Evolutionary conservation across 2,329 filamentous ascomycete species (phyloP).

Genomic region (Nannizziopsis arthrosporioides): DNA sequence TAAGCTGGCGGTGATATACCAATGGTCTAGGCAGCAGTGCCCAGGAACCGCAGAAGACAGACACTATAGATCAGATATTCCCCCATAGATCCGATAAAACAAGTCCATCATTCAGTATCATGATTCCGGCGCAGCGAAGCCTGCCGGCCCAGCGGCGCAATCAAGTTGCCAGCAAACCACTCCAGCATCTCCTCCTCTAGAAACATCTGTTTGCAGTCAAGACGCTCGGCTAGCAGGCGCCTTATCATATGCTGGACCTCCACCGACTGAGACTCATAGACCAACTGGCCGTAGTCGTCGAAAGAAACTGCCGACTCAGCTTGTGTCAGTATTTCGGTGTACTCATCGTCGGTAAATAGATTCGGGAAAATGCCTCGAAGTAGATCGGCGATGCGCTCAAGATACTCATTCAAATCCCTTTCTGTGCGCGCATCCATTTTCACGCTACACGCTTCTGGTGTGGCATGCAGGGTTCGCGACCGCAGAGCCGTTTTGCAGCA

Average conservation of each 20-base stretch:
- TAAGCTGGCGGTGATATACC: too few species aligned
- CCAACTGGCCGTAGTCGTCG: conserved; percentile 11
- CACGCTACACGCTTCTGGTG: neutral
- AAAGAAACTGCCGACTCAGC: conserved; percentile 13
- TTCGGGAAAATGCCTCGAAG: conserved; percentile 33
- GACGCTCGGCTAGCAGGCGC: conserved; percentile 25
- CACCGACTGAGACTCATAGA: conserved; percentile 14
- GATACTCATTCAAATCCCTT: conserved; percentile 21
- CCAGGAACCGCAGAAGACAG: neutral
- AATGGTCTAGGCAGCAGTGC: too few species aligned
- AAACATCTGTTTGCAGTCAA: conserved; percentile 22
- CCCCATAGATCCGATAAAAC: too few species aligned
- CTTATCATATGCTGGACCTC: conserved; percentile 27
- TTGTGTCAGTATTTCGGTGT: conserved; percentile 24
- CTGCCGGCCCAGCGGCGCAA: conserved; percentile 14
- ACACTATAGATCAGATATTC: neutral
- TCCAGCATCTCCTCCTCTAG: conserved; percentile 29
- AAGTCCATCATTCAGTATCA: conserved; percentile 1
- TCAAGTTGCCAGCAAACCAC: conserved; percentile 29
- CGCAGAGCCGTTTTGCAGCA: conserved; percentile 27
- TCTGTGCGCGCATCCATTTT: conserved; percentile 3
- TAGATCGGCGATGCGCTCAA: conserved; percentile 28
- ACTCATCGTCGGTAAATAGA: conserved; percentile 28
- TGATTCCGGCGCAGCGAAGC: neutral
- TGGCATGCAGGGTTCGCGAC: conserved; percentile 17